Percentiles rank a stretch among this genome's conserved stretches.
Conservation (phyloP, 306 rosid species). For the Cucumis hystrix region DNA sequence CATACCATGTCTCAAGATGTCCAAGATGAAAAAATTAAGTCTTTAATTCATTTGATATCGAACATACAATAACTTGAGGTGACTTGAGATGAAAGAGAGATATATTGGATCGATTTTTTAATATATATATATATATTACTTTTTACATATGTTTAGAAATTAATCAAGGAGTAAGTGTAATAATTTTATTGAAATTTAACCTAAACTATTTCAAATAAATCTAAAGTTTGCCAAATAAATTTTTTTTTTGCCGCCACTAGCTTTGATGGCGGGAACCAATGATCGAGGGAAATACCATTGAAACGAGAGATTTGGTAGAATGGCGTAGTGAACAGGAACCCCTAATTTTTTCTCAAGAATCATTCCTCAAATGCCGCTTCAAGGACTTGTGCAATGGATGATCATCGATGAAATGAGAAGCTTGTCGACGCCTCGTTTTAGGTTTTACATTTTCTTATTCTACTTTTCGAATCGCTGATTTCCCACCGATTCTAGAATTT, state of each 20-base stretch:
- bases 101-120: too few relatives aligned
- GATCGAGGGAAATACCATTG: neutral
- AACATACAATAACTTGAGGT: too few relatives aligned
- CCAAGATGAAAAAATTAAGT: too few relatives aligned
- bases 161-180: too few relatives aligned
- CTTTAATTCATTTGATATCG: too few relatives aligned
- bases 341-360: constrained; percentile 34
- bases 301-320: neutral
- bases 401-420: constrained; percentile 62
- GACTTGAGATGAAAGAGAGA: too few relatives aligned
- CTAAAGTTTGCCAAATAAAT: too few relatives aligned
- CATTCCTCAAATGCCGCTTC: constrained; percentile 51
- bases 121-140: too few relatives aligned
- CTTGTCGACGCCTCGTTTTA: constrained; percentile 79
- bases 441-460: constrained; percentile 9
- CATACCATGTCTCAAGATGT: too few relatives aligned
- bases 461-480: neutral
- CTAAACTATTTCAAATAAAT: too few relatives aligned
- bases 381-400: constrained; percentile 56
- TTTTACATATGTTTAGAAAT: too few relatives aligned
- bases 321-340: neutral
- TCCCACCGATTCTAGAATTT: neutral
- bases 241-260: neutral
- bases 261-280: neutral
- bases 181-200: too few relatives aligned